Evolutionary conservation across 2,329 filamentous ascomycete species (phyloP).

Genomic region (Colletotrichum falcatum): DNA sequence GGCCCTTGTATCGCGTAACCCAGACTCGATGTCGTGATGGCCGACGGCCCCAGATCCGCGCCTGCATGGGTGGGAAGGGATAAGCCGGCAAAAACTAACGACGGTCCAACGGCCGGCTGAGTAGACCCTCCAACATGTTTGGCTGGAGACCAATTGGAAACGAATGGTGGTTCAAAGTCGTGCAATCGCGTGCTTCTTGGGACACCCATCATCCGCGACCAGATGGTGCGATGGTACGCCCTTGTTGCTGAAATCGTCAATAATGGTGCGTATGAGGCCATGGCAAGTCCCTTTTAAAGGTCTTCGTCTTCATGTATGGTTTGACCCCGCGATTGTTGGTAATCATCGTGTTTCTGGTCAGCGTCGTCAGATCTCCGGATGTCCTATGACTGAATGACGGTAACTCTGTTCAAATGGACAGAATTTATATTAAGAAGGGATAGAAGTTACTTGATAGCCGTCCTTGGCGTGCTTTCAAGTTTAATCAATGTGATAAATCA

Average conservation of each 20-base stretch:
- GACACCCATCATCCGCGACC: conserved; percentile 1
- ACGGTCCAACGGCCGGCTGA: conserved; percentile 5
- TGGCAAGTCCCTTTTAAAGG: background rate
- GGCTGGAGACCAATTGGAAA: conserved; percentile 2
- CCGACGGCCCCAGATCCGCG: conserved; percentile 29
- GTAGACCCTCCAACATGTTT: conserved; percentile 20
- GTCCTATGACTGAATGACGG: background rate
- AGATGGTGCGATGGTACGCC: conserved; percentile 15
- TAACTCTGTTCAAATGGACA: background rate
- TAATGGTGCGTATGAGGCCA: conserved; percentile 27
- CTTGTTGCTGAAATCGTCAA: conserved; percentile 27
- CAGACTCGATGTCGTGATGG: conserved; percentile 17
- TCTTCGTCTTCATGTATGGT: background rate
- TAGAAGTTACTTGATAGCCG: background rate
- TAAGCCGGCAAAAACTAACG: background rate
- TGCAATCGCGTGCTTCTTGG: conserved; percentile 32
- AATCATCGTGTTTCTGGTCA: conserved; percentile 14
- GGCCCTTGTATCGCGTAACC: conserved; percentile 37
- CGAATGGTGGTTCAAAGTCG: background rate
- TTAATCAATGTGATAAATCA: background rate
- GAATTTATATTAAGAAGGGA: background rate
- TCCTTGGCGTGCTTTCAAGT: accelerated
- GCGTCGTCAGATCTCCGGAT: background rate
- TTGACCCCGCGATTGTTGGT: conserved; percentile 36
- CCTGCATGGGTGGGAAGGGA: background rate